Evolutionary conservation across 352 stramenopile genomes (phyloP), one percentile per base, ranked within the genome.

Genomic region (Aphanomyces stellatus): DNA sequence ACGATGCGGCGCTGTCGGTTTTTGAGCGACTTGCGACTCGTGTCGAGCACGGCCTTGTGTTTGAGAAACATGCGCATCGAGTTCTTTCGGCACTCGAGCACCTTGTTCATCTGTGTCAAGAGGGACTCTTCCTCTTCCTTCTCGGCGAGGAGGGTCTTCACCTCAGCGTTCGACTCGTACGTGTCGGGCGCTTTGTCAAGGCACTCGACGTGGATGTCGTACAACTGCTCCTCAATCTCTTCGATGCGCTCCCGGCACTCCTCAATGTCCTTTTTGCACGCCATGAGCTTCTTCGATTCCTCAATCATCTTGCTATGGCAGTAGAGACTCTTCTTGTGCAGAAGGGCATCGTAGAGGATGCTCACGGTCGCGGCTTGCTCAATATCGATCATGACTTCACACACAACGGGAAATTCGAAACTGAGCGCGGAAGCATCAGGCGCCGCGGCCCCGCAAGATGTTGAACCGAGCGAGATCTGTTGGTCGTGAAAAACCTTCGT

Each of bases 121-220:
- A 67, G 49, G 8, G 48, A 33, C 49, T 67, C 60, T 67, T 67
- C 60, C n/a, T 67, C 60, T 46, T 67, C 48, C 34, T 67, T 67
- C 28, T 67, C 60, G 10, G 43, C 33, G 34, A 55, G 49, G 31
- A 67, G 49, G 31, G 60, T 28, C 34, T 67, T n/a, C 27, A 31
- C 60, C n/a, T 67, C 60, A 8, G 43, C 8, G 49, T 60, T 42
- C 15, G 28, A 27, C 22, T 19, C 60, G 13, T 43, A 67, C 22
- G 55, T 35, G 17, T 46, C 53, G 11, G 40, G 35, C 3, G 8
- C 55, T n/a, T 64, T 27, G 1, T 67, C 60, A 7, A 19, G 27
- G 19, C 27, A 40, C 34, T 67, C 60, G 24, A 43, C 34, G 17
- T 67, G 31, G 24, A 67, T 60, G 43, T 67, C 60, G 2, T 19